Evolutionary conservation across 106 monocot genomes (phyloP), one percentile per base, ranked within the genome.

Genomic region (Allium sativum): DNA sequence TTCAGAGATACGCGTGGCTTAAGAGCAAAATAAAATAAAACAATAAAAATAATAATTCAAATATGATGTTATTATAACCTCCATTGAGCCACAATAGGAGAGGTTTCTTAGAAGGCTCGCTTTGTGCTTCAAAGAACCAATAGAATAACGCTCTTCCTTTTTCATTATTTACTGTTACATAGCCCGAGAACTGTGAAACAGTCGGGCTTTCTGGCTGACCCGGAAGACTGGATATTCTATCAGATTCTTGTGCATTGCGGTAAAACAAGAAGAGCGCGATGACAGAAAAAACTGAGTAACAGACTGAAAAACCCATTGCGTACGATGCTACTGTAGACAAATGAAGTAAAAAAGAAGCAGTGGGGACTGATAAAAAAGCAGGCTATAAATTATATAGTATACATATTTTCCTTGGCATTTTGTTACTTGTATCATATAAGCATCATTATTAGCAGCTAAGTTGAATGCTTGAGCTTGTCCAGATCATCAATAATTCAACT

Each of bases 41-140:
- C 8, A 57, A 2, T 0, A n/a, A n/a, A n/a, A 3, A 57, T 31
- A 12, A 31, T 57, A 0, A 60, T 14, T 13, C 42, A 6, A 14
- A 15, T 58, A 12, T 40, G 41, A 11, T 17, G 15, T 20, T 16
- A 56, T 17, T n/a, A n/a, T 14, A 31, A 93, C 87, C 87, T 81
- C 93, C 93, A 65, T 89, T 93, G 71, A 93, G 78, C 93, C 89
- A 93, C 44, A 93, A 80, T 15, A 88, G 79, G 51, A 89, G 80
- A 19, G 93, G 93, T 63, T 56, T 85, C 22, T 74, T 15, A 10
- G 64, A 67, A 1, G 89, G 85, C 42, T 41, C 17, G 1, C 65
- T 52, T 65, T 77, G 82, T 4, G 88, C 89, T 68, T 89, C 93
- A 70, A 93, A 89, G 83, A 93, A 93, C 89, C 89, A 86, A 72